Evolutionary conservation across 1,284 basidiomycete genomes (phyloP), one percentile per base, ranked within the genome.

Genomic region (Butyriboletus appendiculatus): DNA sequence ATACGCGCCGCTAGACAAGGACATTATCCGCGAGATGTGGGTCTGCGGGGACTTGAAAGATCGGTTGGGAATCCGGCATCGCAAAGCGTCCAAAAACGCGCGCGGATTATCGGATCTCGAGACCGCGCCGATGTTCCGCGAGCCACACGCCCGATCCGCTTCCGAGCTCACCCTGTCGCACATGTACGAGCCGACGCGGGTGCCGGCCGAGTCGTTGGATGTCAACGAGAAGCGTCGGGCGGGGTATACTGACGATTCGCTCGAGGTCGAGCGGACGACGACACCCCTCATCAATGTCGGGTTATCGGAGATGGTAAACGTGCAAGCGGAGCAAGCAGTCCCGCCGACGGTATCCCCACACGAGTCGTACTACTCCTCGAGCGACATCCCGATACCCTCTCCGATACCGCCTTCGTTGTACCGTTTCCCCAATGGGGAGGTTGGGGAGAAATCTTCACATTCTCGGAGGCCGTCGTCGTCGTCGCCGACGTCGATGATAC

Each of bases 21-120:
- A 96, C 63, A 88, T 96, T 56, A 78, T 97, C 11, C 85, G 94
- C 20, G 94, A 97, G 72, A 88, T 85, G 77, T 96, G 93, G 93
- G 88, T 95, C 7, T 71, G 74, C 46, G 93, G 93, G 5, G 84
- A 93, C 64, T 78, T 96, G 52, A 95, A 96, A 68, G 88, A 91
- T 56, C 82, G 81, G 46, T 79, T 96, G 1, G 93, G 93, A 1
- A 81, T 96, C 52, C 70, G 74, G 42, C 86, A 84, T 64, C 76
- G 85, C 48, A 81, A 77, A 58, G 73, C 61, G 50, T 81, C 67
- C 62, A 78, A 76, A 52, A 72, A 72, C 45, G 72, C 69, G 53
- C 63, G 55, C n/a, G 38, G 8, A 5, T 60, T 18, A 5, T 61
- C 59, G 39, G 77, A 76, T 53, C 66, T 81, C 3, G 87, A 90